Evolutionary conservation across 345 rosid species (phyloP).

Genomic region (Carallia pectinifolia): DNA sequence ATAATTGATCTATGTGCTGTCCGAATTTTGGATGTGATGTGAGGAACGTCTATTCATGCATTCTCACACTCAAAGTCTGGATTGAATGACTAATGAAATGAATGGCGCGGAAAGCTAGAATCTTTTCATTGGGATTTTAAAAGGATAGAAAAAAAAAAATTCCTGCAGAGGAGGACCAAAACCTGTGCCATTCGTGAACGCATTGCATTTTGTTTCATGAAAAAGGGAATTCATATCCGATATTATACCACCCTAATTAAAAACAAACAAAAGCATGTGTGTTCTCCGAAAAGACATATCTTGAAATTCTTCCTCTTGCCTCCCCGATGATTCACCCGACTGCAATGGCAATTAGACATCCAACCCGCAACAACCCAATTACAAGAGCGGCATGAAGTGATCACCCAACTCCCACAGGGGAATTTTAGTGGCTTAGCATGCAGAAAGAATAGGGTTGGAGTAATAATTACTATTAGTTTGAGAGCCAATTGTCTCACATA

Average conservation of each 20-base stretch:
- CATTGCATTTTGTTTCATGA: background rate
- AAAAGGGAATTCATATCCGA: background rate
- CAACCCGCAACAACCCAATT: too few relatives aligned
- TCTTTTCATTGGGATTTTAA: background rate
- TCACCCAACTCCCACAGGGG: too few relatives aligned
- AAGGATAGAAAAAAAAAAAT: background rate
- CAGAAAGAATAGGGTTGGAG: too few relatives aligned
- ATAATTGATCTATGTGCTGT: constrained; percentile 22
- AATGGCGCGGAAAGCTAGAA: constrained; percentile 6
- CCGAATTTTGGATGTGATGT: constrained; percentile 12
- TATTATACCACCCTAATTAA: background rate
- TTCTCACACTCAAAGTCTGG: background rate
- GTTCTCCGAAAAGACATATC: too few relatives aligned
- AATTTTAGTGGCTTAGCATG: too few relatives aligned
- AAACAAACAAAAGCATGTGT: background rate
- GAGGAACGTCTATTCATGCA: constrained; percentile 4
- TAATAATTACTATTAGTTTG: too few relatives aligned
- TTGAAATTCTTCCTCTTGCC: too few relatives aligned
- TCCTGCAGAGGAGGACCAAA: background rate
- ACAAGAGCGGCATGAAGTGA: too few relatives aligned
- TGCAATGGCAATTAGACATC: too few relatives aligned
- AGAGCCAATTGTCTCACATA: too few relatives aligned
- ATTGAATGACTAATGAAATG: constrained; percentile 6
- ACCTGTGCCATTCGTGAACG: background rate
- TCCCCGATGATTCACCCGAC: too few relatives aligned